Evolutionary conservation across 2,329 filamentous ascomycete species (phyloP).

Genomic region (Colletotrichum sublineola): DNA sequence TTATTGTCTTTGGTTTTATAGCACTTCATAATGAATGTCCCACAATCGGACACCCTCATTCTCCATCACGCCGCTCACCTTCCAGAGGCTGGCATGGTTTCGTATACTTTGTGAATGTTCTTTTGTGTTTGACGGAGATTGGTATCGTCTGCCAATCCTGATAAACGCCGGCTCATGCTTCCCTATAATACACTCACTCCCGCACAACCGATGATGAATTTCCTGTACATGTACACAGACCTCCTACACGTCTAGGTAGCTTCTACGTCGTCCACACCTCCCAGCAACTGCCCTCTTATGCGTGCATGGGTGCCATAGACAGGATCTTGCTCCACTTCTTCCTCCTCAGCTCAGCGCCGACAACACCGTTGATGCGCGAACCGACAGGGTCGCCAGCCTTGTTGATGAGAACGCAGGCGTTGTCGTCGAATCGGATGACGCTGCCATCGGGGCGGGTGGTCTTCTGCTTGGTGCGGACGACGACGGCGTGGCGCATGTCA

Average conservation of each 20-base stretch:
- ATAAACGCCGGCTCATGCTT: conserved; percentile 42
- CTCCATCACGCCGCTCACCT: not conserved
- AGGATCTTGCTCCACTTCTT: conserved; percentile 99
- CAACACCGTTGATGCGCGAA: conserved; percentile 90
- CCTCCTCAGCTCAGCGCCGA: conserved; percentile 88
- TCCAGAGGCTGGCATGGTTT: too few species aligned
- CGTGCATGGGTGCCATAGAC: conserved; percentile 85
- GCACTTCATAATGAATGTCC: not conserved
- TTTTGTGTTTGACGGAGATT: conserved; percentile 37
- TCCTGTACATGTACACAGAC: conserved; percentile 35
- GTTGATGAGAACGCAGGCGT: conserved; percentile 97
- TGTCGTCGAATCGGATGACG: conserved; percentile 95
- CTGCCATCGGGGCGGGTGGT: conserved; percentile 89
- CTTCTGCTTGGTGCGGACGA: conserved; percentile 92
- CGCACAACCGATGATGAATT: conserved; percentile 3
- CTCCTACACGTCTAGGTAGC: conserved; percentile 14
- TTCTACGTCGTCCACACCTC: not conserved
- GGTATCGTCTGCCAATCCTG: conserved; percentile 38
- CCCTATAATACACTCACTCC: conserved; percentile 38
- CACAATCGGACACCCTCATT: not conserved
- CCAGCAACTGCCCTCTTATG: conserved; percentile 49
- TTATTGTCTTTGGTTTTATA: conserved; percentile 8
- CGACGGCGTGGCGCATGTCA: conserved; percentile 95
- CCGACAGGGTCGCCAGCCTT: conserved; percentile 97
- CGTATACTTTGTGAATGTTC: conserved; percentile 3